Conservation (phyloP, 331 rosid genomes). For the Saraca asoca region DNA sequence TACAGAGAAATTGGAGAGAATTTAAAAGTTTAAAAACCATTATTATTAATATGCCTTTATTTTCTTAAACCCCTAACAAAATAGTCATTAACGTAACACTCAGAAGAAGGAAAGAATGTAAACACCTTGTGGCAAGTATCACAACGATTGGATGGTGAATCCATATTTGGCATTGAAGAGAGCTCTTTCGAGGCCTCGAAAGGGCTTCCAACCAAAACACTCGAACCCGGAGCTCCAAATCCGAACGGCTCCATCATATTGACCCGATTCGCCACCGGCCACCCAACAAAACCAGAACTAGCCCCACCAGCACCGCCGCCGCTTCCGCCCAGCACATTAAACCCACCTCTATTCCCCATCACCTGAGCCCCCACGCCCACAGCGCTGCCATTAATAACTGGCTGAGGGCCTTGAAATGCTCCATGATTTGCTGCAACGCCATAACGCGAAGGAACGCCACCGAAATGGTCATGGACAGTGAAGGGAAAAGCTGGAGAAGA, state of each 20-base stretch:
- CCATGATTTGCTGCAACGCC: constrained; percentile 36
- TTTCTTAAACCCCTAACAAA: constrained; percentile 19
- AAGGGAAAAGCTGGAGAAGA: constrained; percentile 5
- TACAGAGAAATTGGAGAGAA: not conserved
- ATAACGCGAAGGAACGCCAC: constrained; percentile 42
- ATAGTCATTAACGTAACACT: not conserved
- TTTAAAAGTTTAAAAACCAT: not conserved
- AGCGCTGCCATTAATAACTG: constrained; percentile 22
- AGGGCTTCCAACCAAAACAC: constrained; percentile 34
- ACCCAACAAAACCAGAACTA: constrained; percentile 19
- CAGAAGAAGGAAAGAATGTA: not conserved
- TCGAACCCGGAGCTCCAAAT: constrained; percentile 38
- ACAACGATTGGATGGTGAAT: constrained; percentile 33
- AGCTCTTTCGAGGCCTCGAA: constrained; percentile 72
- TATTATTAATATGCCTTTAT: not conserved
- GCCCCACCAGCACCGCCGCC: not conserved
- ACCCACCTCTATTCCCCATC: constrained; percentile 21
- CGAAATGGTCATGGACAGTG: constrained; percentile 25
- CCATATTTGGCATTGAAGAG: constrained; percentile 87
- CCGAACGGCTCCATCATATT: constrained; percentile 33
- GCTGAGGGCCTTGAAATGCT: constrained; percentile 24
- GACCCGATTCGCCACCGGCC: constrained; percentile 26
- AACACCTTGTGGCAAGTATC: constrained; percentile 63
- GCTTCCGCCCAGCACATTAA: constrained; percentile 16
- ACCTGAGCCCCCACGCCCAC: constrained; percentile 30